phyloP scores from a whole-genome alignment of 768 basidiomycete species.

The Kwoniella mangroviensis region DNA sequence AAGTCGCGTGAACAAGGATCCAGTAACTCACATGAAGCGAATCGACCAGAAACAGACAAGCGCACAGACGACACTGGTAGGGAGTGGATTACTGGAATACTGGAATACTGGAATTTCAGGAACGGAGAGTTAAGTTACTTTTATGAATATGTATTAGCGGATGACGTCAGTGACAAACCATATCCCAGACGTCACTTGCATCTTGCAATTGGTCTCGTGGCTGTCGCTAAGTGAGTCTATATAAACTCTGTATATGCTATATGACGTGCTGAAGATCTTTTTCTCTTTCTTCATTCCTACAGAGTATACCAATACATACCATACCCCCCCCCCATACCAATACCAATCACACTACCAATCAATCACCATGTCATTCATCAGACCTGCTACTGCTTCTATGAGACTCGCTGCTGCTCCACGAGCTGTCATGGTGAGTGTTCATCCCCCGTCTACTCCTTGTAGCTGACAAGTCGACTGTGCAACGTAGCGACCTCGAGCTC shows the following conservation, averaged over 20 bases:
- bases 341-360: not conserved
- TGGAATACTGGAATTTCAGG: not conserved
- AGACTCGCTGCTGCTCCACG: conserved; percentile 24
- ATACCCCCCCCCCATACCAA: not conserved
- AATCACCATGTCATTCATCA: conserved; percentile 24
- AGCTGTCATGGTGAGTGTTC: conserved; percentile 15
- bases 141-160: no score
- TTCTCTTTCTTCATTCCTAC: not conserved
- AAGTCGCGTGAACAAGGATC: no score
- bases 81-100: not conserved
- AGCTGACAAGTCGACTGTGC: not conserved
- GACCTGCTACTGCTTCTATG: conserved; percentile 34
- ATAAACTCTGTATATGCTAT: not conserved
- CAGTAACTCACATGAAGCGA: no score
- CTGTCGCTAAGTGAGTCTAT: not conserved
- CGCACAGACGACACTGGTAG: no score
- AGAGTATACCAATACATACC: not conserved
- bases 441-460: not conserved
- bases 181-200: not conserved
- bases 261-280: not conserved
- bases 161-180: conserved; percentile 1
- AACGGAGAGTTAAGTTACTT: not conserved
- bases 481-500: conserved; percentile 19
- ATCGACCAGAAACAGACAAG: no score
- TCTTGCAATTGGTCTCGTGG: not conserved